Evolutionary conservation across 805 yeast species (phyloP), one percentile per base, ranked within the genome.

Genomic region (Huiozyma sinensis): DNA sequence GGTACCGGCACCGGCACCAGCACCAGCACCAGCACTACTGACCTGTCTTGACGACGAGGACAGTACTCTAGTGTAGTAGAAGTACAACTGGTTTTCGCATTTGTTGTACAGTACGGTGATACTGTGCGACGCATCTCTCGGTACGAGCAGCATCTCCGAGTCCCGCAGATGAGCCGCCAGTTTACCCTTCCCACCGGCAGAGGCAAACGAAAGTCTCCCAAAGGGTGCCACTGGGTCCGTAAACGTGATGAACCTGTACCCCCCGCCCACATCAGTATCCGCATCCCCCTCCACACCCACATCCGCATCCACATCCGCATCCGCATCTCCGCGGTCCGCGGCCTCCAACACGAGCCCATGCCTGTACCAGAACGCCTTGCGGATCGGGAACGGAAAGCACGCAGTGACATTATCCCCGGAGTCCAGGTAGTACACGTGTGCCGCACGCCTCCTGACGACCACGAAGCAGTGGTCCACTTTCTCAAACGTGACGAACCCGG

Each of bases 201-300:
- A 77, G 0, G 87, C 77, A 0, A 90, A 78, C 1, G 79, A 77
- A 5, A 87, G 73, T 5, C 77, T 66, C 2, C 95, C 87, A 45
- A 84, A 70, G 4, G 85, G 92, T 2, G 77, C 75, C 47, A 82
- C 64, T 0, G 95, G 90, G 56, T 85, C 94, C 1, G 79, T 70
- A 46, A 87, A 57, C 0, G 94, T 78, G 43, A 86, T 67, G 51
- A 84, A 82, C 42, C 66, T 61, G 36, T 54, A 54, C 31, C 37
- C 33, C 32, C 27, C 41, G 31, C 40, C 69, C 24, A 17, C 24
- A 72, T 35, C 38, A n/a, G 34, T 38, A 8, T 8, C 33, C 9
- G 33, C n/a, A 11, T 11, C 24, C 40, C 28, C 32, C 6, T 27
- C 30, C 28, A 28, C n/a, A n/a, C n/a, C 41, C 24, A 17, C 24